These are phyloP conservation scores for Ramaria rubella DNA, from an alignment of 768 basidiomycete species.

Conservation along the genomic window DNA sequence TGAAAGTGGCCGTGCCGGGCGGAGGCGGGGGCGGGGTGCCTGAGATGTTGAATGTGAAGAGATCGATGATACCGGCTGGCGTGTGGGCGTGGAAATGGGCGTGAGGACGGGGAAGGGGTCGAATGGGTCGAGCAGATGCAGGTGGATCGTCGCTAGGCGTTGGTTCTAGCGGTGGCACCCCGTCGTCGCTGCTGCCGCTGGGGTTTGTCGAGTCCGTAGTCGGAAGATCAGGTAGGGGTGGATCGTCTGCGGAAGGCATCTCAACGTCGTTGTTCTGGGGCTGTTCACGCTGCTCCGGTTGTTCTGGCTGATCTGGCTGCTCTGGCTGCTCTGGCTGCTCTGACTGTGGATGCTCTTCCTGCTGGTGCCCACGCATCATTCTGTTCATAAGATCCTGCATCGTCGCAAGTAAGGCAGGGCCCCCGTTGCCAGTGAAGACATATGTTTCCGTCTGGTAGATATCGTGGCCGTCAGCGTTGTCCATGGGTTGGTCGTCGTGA, in stretches of 20 bases:
- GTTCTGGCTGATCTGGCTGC: background rate
- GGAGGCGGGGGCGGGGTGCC: constrained; percentile 15
- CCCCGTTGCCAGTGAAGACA: constrained; percentile 3
- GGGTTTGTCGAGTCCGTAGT: background rate
- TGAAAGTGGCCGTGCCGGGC: constrained; percentile 19
- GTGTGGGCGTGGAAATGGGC: constrained; percentile 20
- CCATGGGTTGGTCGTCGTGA: background rate
- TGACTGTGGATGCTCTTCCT: background rate
- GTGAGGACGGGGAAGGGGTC: constrained; percentile 44
- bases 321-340: background rate
- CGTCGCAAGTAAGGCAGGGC: constrained; percentile 3
- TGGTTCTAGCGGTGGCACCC: constrained; percentile 26
- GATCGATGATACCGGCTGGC: constrained; percentile 14
- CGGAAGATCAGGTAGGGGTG: background rate
- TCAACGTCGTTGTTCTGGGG: background rate
- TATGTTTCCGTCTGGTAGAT: constrained; percentile 3
- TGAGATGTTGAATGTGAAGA: constrained; percentile 1
- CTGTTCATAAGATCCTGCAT: constrained; percentile 7
- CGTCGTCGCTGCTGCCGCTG: constrained; percentile 14
- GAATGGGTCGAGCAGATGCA: constrained; percentile 45
- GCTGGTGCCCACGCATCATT: background rate
- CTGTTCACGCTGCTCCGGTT: background rate
- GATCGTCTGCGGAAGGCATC: background rate
- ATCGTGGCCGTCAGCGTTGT: background rate
- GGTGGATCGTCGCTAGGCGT: constrained; percentile 56